Conservation (phyloP, 2,329 filamentous ascomycete genomes). For the Trichoderma koningiopsis region DNA sequence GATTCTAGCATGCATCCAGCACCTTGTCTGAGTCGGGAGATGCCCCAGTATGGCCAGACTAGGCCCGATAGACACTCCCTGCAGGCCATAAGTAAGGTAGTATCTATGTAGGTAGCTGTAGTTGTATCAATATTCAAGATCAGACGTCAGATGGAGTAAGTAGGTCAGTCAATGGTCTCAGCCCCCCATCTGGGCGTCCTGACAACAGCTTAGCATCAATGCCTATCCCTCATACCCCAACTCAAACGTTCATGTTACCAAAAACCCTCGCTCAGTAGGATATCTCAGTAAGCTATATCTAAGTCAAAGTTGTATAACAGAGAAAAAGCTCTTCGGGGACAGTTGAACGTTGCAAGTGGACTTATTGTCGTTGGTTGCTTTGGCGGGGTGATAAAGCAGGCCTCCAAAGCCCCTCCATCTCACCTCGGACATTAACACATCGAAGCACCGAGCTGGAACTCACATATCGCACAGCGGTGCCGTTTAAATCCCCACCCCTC, state of each 20-base stretch:
- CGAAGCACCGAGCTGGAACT: not conserved
- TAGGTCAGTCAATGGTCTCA: not conserved
- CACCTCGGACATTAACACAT: not conserved
- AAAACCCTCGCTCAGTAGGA: not conserved
- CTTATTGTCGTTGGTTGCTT: not conserved
- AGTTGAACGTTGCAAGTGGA: not conserved
- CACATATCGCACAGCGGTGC: not conserved
- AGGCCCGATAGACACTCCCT: not conserved
- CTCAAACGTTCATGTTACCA: not conserved
- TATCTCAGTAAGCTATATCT: not conserved
- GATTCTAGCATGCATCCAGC: not conserved
- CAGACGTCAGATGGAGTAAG: not conserved
- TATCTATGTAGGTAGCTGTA: not conserved
- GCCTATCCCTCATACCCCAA: not conserved
- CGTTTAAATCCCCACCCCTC: not conserved
- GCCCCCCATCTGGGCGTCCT: not conserved
- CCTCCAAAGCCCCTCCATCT: not conserved
- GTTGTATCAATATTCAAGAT: not conserved
- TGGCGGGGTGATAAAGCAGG: constrained; percentile 11
- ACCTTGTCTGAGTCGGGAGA: not conserved
- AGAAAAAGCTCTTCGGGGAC: not conserved
- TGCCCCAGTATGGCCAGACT: not conserved
- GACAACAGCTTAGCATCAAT: not conserved
- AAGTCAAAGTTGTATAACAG: not conserved
- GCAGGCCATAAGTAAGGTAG: too few relatives aligned